Evolutionary conservation across 768 basidiomycete species (phyloP).

Genomic region (Termitomyces sp.): DNA sequence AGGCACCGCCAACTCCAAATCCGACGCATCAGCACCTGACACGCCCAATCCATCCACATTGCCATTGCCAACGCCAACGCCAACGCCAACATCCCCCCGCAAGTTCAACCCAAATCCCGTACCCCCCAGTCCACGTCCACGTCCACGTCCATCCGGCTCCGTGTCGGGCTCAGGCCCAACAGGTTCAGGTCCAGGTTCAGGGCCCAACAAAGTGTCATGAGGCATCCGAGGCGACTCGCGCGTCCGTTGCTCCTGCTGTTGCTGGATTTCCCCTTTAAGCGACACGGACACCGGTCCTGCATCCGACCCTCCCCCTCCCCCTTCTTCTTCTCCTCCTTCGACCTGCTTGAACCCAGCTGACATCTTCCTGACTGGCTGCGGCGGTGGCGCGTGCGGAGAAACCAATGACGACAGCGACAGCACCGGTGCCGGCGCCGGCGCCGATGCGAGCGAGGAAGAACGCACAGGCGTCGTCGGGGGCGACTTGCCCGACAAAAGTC

Average conservation of each 20-base stretch:
- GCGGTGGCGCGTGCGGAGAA: slow-evolving; percentile 14
- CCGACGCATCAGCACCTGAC: slow-evolving; percentile 1
- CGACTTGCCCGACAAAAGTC: slow-evolving; percentile 28
- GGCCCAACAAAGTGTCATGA: no score
- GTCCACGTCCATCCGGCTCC: neutral
- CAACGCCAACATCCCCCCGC: no score
- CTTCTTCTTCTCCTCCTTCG: no score
- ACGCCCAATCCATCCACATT: neutral
- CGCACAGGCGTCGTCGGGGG: slow-evolving; percentile 18
- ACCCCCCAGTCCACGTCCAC: no score
- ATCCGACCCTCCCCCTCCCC: slow-evolving; percentile 12
- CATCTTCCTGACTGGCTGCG: slow-evolving; percentile 5
- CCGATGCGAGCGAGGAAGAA: slow-evolving; percentile 16
- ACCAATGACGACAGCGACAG: neutral
- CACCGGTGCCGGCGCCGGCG: no score
- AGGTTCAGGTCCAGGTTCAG: neutral
- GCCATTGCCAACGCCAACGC: no score
- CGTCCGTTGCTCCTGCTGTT: no score
- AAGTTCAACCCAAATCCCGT: no score
- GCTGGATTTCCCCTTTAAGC: neutral
- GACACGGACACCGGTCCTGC: slow-evolving; percentile 8
- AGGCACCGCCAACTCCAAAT: neutral
- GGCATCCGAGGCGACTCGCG: neutral
- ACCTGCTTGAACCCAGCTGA: slow-evolving; percentile 17
- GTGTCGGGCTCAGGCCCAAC: neutral